Conservation (phyloP, 805 yeast genomes). For the Spathaspora gorwiae region DNA sequence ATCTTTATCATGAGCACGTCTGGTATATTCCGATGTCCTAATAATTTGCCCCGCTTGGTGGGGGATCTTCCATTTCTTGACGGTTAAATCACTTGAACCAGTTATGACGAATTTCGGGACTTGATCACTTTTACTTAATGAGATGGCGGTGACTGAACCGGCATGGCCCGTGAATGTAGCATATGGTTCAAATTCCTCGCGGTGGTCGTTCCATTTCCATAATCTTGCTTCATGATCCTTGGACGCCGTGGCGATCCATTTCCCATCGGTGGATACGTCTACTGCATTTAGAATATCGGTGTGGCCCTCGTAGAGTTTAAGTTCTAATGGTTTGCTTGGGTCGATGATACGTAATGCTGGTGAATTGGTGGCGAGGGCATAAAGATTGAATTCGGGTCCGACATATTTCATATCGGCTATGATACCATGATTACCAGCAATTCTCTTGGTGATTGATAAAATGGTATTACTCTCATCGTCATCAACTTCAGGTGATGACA, state of each 20-base stretch:
- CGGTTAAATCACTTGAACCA: slow-evolving; percentile 79
- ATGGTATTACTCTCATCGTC: slow-evolving; percentile 6
- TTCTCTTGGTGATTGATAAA: slow-evolving; percentile 46
- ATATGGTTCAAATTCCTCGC: slow-evolving; percentile 38
- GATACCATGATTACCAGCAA: slow-evolving; percentile 95
- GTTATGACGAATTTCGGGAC: slow-evolving; percentile 71
- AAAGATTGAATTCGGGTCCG: slow-evolving; percentile 51
- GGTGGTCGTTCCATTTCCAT: slow-evolving; percentile 62
- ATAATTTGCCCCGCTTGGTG: slow-evolving; percentile 30
- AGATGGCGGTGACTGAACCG: slow-evolving; percentile 79
- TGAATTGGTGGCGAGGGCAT: slow-evolving; percentile 92
- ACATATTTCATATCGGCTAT: slow-evolving; percentile 83
- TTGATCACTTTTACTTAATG: slow-evolving; percentile 54
- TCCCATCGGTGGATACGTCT: slow-evolving; percentile 74
- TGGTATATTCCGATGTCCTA: slow-evolving; percentile 73
- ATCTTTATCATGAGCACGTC: slow-evolving; percentile 96
- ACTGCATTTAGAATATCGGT: slow-evolving; percentile 76
- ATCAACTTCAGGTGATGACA: slow-evolving; percentile 6
- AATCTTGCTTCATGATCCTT: slow-evolving; percentile 82
- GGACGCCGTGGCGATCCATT: slow-evolving; percentile 88
- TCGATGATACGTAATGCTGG: slow-evolving; percentile 78
- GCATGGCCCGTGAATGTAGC: slow-evolving; percentile 82
- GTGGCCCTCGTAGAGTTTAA: slow-evolving; percentile 73
- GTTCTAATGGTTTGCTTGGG: slow-evolving; percentile 55
- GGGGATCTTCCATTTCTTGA: slow-evolving; percentile 81